Conservation (phyloP, 306 rosid genomes). For the Fagus crenata region DNA sequence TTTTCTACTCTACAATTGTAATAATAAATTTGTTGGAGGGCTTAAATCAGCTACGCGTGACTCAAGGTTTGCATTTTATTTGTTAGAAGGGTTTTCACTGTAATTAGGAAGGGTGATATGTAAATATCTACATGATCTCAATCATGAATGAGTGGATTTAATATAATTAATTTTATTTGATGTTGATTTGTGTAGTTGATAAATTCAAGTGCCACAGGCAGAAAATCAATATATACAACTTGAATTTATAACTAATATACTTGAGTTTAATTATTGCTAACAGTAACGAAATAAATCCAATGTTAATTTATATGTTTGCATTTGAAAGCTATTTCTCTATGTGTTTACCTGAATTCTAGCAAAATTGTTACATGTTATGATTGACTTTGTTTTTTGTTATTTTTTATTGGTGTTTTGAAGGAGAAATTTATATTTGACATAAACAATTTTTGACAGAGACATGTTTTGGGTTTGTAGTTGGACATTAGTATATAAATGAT, state of each 20-base stretch:
- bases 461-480: not conserved
- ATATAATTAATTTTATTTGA: not conserved
- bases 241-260: not conserved
- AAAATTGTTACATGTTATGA: not conserved
- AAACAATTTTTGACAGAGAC: not conserved
- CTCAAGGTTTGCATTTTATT: constrained; percentile 61
- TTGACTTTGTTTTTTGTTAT: not conserved
- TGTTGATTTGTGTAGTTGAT: not conserved
- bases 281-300: not conserved
- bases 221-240: not conserved
- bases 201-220: not conserved
- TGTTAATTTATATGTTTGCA: not conserved
- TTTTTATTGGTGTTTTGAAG: not conserved
- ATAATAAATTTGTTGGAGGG: too few relatives aligned
- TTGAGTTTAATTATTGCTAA: not conserved
- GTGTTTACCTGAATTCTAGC: not conserved
- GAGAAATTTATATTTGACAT: not conserved
- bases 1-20: too few relatives aligned
- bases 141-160: too few relatives aligned
- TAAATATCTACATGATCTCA: too few relatives aligned
- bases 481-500: not conserved
- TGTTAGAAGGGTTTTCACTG: not conserved
- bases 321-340: not conserved
- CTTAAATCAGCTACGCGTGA: constrained; percentile 47
- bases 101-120: not conserved